Conservation (phyloP, 129 eudicot genomes). For the Flaveria brownii region DNA sequence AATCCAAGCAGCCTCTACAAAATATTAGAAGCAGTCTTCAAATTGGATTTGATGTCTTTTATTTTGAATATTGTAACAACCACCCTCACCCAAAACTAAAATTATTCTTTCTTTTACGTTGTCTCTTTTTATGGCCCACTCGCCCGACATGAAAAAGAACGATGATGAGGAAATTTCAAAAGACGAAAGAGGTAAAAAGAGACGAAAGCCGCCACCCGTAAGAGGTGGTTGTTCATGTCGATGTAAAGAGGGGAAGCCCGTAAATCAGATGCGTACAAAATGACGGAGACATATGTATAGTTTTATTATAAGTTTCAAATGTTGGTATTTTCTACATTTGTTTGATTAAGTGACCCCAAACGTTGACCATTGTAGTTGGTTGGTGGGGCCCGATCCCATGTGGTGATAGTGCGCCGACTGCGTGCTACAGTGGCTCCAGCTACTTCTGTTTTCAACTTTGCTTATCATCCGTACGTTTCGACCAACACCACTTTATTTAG, state of each 20-base stretch:
- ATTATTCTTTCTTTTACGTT: background rate
- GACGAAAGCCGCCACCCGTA: too few relatives aligned
- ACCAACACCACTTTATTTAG: slow-evolving; percentile 17
- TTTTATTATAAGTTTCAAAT: background rate
- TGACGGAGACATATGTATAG: background rate
- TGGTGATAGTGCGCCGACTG: slow-evolving; percentile 26
- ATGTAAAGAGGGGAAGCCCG: too few relatives aligned
- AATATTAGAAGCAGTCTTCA: background rate
- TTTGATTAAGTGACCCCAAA: slow-evolving; percentile 5
- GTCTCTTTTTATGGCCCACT: too few relatives aligned
- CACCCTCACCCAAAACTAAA: background rate
- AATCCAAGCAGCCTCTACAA: background rate
- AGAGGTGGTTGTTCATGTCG: too few relatives aligned
- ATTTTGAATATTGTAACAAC: background rate
- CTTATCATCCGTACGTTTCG: slow-evolving; percentile 41
- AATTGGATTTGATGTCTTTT: background rate
- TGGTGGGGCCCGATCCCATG: slow-evolving; percentile 34
- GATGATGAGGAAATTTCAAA: too few relatives aligned
- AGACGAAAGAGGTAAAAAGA: too few relatives aligned
- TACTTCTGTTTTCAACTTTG: slow-evolving; percentile 19
- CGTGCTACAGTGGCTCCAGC: slow-evolving; percentile 12
- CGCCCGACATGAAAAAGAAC: too few relatives aligned
- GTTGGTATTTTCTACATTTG: background rate
- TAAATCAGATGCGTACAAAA: too few relatives aligned
- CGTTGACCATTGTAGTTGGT: slow-evolving; percentile 15